Base-by-base conservation (phyloP, 108 stramenopile species). In the Aurantiochytrium sp. region DNA sequence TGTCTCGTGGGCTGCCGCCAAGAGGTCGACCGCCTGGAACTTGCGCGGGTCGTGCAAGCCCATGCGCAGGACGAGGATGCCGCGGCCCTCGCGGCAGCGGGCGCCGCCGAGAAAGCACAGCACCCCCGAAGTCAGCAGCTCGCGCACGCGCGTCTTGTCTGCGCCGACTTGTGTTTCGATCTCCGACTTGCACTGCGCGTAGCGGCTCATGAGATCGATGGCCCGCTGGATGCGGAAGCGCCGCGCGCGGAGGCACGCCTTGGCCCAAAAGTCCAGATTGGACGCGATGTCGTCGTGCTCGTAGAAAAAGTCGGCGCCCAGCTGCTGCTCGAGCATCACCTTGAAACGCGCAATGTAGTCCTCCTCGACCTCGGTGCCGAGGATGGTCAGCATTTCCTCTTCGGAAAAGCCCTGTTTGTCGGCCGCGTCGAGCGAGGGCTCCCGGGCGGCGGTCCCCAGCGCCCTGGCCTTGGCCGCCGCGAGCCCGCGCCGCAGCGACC, bases 251-350 rank as follows among this genome's bases (percentile, higher is more conserved):
- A 81, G 39, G 32, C 73, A 81, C 39, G 73, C 73, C 42, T 48
- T 41, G n/a, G 45, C 73, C 73, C 73, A 81, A 81, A 81, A 81
- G 45, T 81, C 73, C 6, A 81, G 73, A 2, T 81, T 48, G 12
- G 42, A 48, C 39, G 73, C 45, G n/a, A 81, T 41, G 27, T 81
- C 73, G 2, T 41, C 42, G 45, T 81, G 45, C 73, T 48, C 42
- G 19, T 22, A 41, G 73, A 81, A 81, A 81, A 81, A 81, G 45
- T 81, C 73, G 3, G 39, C 73, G 30, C 39, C 39, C 39, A 41
- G 73, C 19, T 81, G n/a, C 30, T 81, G 73, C 27, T 48, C 45
- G 10, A 48, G 19, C 73, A 81, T 81, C 8, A 65, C 59, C 30
- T 81, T 81, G 27, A 81, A 41, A 6, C 45, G 39, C 6, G 45